Evolutionary conservation across 495 filamentous ascomycete genomes (phyloP).

Genomic region (Talaromyces liani): DNA sequence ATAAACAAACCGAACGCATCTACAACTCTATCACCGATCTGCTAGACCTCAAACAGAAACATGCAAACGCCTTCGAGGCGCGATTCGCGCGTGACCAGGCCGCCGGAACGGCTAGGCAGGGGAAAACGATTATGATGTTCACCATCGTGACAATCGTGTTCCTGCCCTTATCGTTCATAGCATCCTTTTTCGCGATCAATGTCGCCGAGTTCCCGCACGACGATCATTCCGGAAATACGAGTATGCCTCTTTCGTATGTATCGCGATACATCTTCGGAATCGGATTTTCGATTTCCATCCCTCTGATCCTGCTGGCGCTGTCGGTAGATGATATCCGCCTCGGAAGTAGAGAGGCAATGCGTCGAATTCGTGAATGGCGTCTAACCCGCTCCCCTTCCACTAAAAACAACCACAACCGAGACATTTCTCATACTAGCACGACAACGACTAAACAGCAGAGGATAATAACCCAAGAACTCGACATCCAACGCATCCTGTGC

Average conservation of each 20-base stretch:
- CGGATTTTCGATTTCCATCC: constrained; percentile 58
- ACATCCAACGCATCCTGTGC: constrained; percentile 25
- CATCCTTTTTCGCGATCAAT: constrained; percentile 60
- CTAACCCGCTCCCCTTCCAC: constrained; percentile 4
- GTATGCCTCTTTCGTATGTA: constrained; percentile 49
- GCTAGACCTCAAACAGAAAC: constrained; percentile 57
- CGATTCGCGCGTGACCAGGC: constrained; percentile 62
- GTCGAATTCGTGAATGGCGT: constrained; percentile 22
- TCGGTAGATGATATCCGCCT: constrained; percentile 48
- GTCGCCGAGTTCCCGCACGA: constrained; percentile 43
- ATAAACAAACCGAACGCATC: constrained; percentile 57
- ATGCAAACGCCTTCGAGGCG: constrained; percentile 65
- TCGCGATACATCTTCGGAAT: constrained; percentile 60
- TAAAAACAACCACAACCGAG: neutral
- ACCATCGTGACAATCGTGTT: constrained; percentile 67
- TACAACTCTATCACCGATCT: constrained; percentile 58
- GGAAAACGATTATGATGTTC: constrained; percentile 69
- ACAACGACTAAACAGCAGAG: neutral
- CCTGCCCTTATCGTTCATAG: constrained; percentile 60
- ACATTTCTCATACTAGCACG: neutral
- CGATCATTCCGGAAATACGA: constrained; percentile 15
- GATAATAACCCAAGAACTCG: constrained; percentile 11
- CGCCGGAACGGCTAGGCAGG: constrained; percentile 55
- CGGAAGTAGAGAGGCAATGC: constrained; percentile 21
- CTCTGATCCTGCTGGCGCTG: constrained; percentile 52